Base-by-base conservation (phyloP, 768 basidiomycete species). In the Mycena galopus region DNA sequence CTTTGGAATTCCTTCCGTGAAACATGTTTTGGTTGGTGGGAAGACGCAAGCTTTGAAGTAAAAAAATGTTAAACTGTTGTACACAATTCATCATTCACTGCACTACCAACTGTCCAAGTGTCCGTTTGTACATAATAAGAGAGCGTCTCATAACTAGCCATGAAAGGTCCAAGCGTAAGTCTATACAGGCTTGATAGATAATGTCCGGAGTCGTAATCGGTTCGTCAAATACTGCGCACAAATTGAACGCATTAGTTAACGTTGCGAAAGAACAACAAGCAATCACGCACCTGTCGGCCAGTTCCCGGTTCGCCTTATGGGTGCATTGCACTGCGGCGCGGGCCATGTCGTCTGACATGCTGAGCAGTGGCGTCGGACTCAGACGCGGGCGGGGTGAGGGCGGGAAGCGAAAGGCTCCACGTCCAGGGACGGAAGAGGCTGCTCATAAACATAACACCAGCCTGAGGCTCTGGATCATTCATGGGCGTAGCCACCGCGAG, bases 401-500 rank as follows among this genome's bases (percentile, higher is more conserved):
- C 58, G 27, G 63, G 23, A 7, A 71, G 50, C 3, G 69, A 33
- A 1, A 71, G 29, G 2, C 50, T 32, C 63, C 63, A 65, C n/a
- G 69, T 65, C 69, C 69, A 71, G 8, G 69, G 69, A 16, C 69
- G 69, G 58, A 71, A 59, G 21, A 71, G n/a, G 64, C 57, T 60
- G 50, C 59, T 71, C 21, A 60, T 27, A 19, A 29, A 29, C 11
- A 30, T 55, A 11, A 47, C 21, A 21, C 19, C 29, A 32, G 6
- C 10, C 4, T 39, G 21, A 4, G 16, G 5, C 42, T 61, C 64
- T n/a, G 7, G 19, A 6, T 50, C 30, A 14, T 16, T 39, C 3
- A 16, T n/a, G 44, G 44, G n/a, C 0, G 62, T 33, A n/a, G 69
- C 57, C 5, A 58, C 14, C 1, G 56, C 57, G 2, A 71, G 35